Conservation (phyloP, 495 filamentous ascomycete genomes). For the Endocarpon pusillum region DNA sequence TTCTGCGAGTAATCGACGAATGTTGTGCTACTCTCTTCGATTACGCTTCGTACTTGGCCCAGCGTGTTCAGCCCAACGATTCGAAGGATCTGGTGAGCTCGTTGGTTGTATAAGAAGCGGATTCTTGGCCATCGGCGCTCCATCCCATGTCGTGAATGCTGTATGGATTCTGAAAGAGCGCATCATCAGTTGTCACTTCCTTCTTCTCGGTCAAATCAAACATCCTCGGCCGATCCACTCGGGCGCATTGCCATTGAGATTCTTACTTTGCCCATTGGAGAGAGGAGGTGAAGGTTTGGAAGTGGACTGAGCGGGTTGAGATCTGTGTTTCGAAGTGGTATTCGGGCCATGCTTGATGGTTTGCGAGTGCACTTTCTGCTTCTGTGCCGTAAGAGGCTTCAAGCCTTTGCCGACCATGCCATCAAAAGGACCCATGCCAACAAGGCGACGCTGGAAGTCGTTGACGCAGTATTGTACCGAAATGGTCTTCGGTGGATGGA, state of each 20-base stretch:
- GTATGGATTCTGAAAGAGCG: conserved; percentile 8
- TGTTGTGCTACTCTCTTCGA: conserved; percentile 11
- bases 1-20: conserved; percentile 12
- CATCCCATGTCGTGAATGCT: conserved; percentile 8
- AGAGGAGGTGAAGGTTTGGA: no score
- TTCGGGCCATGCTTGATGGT: no score
- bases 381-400: not conserved
- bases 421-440: not conserved
- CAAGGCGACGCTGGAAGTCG: no score
- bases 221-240: conserved; percentile 8
- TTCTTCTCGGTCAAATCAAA: conserved; percentile 5
- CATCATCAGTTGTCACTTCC: conserved; percentile 8
- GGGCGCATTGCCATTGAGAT: no score
- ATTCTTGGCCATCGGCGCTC: conserved; percentile 7
- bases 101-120: conserved; percentile 10
- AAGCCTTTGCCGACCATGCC: not conserved
- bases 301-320: no score
- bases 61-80: conserved; percentile 7
- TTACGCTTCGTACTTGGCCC: conserved; percentile 7
- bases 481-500: no score
- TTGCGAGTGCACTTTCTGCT: no score
- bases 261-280: no score
- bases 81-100: conserved; percentile 8
- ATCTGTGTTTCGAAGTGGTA: no score
- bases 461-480: no score